Conservation (phyloP, 192 early-diverging fungal species). For the Podila minutissima region DNA sequence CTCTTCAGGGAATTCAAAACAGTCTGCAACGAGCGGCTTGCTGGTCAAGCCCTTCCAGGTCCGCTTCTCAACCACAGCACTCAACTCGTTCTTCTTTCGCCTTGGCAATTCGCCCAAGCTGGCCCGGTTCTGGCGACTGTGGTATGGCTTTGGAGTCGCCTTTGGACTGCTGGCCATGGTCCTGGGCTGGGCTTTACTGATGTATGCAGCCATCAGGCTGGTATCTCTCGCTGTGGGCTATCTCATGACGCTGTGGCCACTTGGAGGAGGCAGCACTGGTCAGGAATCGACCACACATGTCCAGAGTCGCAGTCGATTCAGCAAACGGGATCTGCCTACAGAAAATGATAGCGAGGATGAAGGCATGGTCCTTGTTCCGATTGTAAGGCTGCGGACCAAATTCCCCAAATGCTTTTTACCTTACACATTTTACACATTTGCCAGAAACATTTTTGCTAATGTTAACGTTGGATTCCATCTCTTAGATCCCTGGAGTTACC, state of each 20-base stretch:
- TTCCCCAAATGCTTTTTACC: neutral
- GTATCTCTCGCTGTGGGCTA: slow-evolving; percentile 11
- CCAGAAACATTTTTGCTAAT: no score
- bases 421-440: neutral
- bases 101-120: slow-evolving; percentile 39
- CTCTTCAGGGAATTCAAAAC: neutral
- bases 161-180: slow-evolving; percentile 60
- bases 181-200: slow-evolving; percentile 55
- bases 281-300: neutral
- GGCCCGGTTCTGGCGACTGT: slow-evolving; percentile 63
- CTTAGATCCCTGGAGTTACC: slow-evolving; percentile 81
- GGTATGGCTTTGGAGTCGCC: slow-evolving; percentile 64
- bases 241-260: slow-evolving; percentile 20
- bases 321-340: slow-evolving; percentile 15
- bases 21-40: slow-evolving; percentile 11
- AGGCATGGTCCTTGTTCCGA: slow-evolving; percentile 65
- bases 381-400: slow-evolving; percentile 53
- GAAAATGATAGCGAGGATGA: slow-evolving; percentile 6
- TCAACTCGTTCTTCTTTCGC: slow-evolving; percentile 56
- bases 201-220: slow-evolving; percentile 57
- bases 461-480: neutral
- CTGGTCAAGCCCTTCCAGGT: slow-evolving; percentile 58
- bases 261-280: neutral
- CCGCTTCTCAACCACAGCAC: slow-evolving; percentile 56
- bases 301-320: slow-evolving; percentile 2